Conservation (phyloP, 2,329 filamentous ascomycete species). For the Leptographium wingfieldii region DNA sequence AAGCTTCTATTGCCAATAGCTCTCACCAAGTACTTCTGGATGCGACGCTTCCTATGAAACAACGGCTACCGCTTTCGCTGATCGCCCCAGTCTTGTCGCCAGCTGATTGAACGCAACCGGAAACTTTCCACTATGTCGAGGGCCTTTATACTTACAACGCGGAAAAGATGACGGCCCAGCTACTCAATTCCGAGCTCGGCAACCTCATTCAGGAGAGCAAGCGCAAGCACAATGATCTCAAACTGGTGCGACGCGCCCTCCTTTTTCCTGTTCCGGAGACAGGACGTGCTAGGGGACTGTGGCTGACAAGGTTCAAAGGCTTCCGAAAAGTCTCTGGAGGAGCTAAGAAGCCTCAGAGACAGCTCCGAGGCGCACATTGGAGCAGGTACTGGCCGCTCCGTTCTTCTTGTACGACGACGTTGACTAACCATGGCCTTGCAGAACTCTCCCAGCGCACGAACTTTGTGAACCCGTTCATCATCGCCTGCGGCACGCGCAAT, state of each 20-base stretch:
- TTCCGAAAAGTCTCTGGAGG: constrained; percentile 84
- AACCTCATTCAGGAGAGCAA: constrained; percentile 94
- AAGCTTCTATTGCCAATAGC: constrained; percentile 42
- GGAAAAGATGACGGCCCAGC: constrained; percentile 73
- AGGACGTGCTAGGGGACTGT: neutral
- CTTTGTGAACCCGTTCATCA: constrained; percentile 87
- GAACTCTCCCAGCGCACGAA: constrained; percentile 70
- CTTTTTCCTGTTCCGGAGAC: neutral
- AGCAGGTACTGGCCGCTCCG: constrained; percentile 37
- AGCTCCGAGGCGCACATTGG: constrained; percentile 66
- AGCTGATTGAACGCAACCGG: neutral
- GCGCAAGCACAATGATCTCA: constrained; percentile 80
- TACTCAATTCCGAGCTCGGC: constrained; percentile 75
- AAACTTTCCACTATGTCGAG: constrained; percentile 10
- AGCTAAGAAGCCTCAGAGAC: constrained; percentile 64
- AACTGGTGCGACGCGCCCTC: constrained; percentile 45
- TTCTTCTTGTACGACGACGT: neutral
- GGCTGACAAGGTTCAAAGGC: constrained; percentile 39
- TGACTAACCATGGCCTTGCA: constrained; percentile 23
- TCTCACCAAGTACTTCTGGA: neutral
- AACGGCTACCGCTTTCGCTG: neutral
- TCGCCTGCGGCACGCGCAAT: constrained; percentile 85
- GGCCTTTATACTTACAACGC: neutral
- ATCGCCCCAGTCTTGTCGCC: neutral
- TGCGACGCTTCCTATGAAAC: neutral